These are phyloP conservation scores for Ramularia endophylla DNA, from an alignment of 2,329 filamentous ascomycete genomes.

Conservation along the genomic window DNA sequence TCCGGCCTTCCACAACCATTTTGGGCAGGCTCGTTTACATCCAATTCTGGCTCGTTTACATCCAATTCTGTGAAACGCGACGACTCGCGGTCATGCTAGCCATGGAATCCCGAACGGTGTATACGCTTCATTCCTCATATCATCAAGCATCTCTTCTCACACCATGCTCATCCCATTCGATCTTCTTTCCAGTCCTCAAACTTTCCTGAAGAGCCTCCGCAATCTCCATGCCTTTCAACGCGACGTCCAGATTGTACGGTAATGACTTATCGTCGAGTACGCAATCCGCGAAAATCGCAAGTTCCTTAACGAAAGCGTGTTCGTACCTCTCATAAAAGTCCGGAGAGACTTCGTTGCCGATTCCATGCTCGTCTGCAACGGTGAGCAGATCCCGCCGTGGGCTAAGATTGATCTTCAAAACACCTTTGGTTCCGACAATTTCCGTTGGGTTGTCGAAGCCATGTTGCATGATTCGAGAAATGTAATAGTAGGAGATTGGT, in stretches of 20 bases:
- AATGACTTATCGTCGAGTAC: conserved; percentile 33
- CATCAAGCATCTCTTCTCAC: conserved; percentile 4
- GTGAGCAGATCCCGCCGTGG: conserved; percentile 29
- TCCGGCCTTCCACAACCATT: too few relatives aligned
- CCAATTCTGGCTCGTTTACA: too few relatives aligned
- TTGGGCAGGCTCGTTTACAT: too few relatives aligned
- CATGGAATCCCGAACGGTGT: too few relatives aligned
- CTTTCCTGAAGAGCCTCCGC: conserved; percentile 51
- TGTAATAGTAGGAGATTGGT: conserved; percentile 39
- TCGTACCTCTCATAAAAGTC: conserved; percentile 39
- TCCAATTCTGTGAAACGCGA: too few relatives aligned
- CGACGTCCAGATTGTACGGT: conserved; percentile 33
- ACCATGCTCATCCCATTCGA: conserved; percentile 36
- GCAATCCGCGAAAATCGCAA: conserved; percentile 35
- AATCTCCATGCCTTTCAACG: conserved; percentile 36
- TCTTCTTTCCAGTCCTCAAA: conserved; percentile 50
- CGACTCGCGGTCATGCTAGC: too few relatives aligned
- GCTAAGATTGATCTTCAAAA: conserved; percentile 31
- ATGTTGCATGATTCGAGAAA: conserved; percentile 37
- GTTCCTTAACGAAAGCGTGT: conserved; percentile 37
- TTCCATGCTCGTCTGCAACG: conserved; percentile 30
- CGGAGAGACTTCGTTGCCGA: conserved; percentile 33
- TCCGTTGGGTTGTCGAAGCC: conserved; percentile 41
- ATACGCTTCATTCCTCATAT: too few relatives aligned
- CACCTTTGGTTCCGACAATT: conserved; percentile 35